These are phyloP conservation scores for Rhododendron simsii DNA, from an alignment of 148 eudicot genomes.

Conservation along the genomic window DNA sequence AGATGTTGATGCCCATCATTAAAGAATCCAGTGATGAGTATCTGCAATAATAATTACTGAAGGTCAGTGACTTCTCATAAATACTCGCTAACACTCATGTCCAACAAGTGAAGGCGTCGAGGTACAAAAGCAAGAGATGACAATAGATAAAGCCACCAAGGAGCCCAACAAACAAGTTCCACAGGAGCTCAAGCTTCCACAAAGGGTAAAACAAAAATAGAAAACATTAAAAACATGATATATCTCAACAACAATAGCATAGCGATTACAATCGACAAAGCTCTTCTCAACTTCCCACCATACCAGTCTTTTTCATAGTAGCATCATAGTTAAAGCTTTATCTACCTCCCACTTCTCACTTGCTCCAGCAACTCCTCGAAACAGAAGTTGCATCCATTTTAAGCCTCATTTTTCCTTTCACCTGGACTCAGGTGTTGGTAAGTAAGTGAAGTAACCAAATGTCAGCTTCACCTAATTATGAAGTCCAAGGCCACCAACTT, in stretches of 20 bases:
- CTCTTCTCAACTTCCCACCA: neutral
- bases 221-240: neutral
- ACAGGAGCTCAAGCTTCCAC: neutral
- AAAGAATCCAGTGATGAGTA: slow-evolving; percentile 75
- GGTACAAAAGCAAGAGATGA: neutral
- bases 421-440: neutral
- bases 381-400: neutral
- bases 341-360: neutral
- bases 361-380: neutral
- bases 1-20: slow-evolving; percentile 43
- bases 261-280: neutral
- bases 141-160: neutral
- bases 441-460: neutral
- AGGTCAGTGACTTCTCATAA: neutral
- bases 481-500: neutral
- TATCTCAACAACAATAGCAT: neutral
- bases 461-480: neutral
- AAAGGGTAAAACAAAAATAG: neutral
- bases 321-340: neutral
- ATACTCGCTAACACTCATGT: neutral
- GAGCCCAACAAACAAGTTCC: neutral
- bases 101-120: neutral
- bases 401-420: neutral
- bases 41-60: slow-evolving; percentile 41
- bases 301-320: neutral